Conservation (phyloP, 2,329 filamentous ascomycete genomes). For the Paracamarosporium sp. region DNA sequence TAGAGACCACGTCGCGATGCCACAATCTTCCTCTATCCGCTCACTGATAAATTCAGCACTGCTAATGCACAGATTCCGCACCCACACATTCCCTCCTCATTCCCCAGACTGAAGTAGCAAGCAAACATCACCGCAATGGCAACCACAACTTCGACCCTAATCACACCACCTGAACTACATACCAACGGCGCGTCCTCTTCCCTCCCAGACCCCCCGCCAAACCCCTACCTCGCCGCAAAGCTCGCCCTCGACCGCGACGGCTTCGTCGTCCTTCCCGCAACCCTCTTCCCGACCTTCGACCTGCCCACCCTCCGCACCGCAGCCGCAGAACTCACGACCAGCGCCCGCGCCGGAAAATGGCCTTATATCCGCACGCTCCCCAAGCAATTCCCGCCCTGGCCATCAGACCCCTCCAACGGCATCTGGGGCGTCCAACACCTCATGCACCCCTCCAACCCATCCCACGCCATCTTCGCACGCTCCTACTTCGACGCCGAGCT, state of each 20-base stretch:
- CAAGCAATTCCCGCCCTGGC: constrained; percentile 92
- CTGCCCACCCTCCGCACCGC: constrained; percentile 67
- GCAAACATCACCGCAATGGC: constrained; percentile 13
- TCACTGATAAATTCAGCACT: constrained; percentile 2
- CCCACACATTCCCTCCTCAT: not conserved
- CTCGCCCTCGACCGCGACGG: constrained; percentile 71
- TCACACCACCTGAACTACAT: constrained; percentile 4
- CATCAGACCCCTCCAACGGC: constrained; percentile 63
- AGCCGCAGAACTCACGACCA: constrained; percentile 62
- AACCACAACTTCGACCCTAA: constrained; percentile 13
- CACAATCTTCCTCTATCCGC: not conserved
- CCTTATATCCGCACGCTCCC: constrained; percentile 82
- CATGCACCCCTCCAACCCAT: constrained; percentile 74
- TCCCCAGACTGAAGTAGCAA: not conserved
- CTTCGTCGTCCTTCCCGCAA: constrained; percentile 74
- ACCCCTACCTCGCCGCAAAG: constrained; percentile 46
- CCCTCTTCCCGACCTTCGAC: constrained; percentile 60
- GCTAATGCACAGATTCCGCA: not conserved
- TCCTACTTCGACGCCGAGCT: constrained; percentile 76
- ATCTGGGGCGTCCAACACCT: constrained; percentile 94
- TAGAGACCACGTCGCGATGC: constrained; percentile 16
- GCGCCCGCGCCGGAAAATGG: constrained; percentile 76
- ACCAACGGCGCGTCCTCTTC: not conserved
- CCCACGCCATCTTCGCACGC: constrained; percentile 66
- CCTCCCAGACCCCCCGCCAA: constrained; percentile 1